Evolutionary conservation across 2,329 filamentous ascomycete species (phyloP).

Genomic region (Elsinoe batatas): DNA sequence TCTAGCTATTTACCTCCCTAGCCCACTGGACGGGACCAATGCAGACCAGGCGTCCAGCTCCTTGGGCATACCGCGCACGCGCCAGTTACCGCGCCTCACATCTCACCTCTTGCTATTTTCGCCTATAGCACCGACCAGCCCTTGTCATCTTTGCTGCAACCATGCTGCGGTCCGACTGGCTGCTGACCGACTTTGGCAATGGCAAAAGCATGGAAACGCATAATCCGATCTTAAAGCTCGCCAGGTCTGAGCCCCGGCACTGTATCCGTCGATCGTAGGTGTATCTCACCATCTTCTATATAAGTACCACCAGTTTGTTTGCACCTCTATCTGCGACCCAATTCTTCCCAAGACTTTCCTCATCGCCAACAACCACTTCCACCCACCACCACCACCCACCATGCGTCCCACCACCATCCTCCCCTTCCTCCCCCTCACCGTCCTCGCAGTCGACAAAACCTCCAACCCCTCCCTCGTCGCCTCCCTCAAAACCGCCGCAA

Average conservation of each 20-base stretch:
- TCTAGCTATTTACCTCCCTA: background rate
- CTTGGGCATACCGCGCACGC: background rate
- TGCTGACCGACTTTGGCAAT: background rate
- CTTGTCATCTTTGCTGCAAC: background rate
- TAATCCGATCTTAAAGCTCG: background rate
- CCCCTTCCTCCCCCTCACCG: conserved; percentile 19
- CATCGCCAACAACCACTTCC: background rate
- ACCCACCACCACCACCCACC: background rate
- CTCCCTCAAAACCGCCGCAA: conserved; percentile 32
- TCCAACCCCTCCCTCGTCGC: conserved; percentile 32
- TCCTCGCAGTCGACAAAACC: conserved; percentile 31
- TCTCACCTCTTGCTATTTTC: conserved; percentile 1
- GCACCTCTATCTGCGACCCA: background rate
- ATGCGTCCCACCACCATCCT: conserved; percentile 15
- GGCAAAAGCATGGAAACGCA: background rate
- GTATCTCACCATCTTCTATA: background rate
- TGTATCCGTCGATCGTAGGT: too few relatives aligned
- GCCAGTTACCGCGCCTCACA: background rate
- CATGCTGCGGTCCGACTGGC: background rate
- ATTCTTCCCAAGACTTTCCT: background rate
- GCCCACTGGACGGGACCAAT: background rate
- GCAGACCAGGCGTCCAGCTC: conserved; percentile 3
- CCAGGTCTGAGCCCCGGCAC: background rate
- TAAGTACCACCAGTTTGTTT: background rate
- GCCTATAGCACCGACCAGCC: background rate